A percentile compares a stretch with the other conserved stretches of the same genome.
phyloP scores from a whole-genome alignment of 345 rosid species.

The Physaria fendleri region DNA sequence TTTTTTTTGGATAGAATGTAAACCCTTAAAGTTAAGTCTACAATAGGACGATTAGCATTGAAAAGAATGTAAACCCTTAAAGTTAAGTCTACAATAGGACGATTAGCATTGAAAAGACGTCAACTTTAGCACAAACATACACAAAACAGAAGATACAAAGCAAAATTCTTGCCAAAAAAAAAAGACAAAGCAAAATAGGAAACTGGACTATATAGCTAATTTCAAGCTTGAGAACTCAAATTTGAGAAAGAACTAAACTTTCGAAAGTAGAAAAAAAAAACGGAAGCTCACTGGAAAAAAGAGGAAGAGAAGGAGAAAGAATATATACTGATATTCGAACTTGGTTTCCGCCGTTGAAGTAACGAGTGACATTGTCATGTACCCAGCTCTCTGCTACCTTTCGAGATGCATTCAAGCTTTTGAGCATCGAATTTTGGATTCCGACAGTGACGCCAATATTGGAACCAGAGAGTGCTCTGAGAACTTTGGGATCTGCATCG shows the following conservation, averaged over 20 bases:
- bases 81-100: neutral
- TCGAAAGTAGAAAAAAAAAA: neutral
- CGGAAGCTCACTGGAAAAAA: neutral
- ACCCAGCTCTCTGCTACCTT: slow-evolving; percentile 84
- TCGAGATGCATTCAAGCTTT: slow-evolving; percentile 57
- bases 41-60: neutral
- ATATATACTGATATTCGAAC: slow-evolving; percentile 71
- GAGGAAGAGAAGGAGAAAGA: neutral
- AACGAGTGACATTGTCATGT: slow-evolving; percentile 95
- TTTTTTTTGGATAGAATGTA: too few species aligned
- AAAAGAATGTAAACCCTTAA: neutral
- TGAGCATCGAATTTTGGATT: slow-evolving; percentile 59
- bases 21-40: neutral
- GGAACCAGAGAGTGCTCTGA: slow-evolving; percentile 72
- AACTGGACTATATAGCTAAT: neutral
- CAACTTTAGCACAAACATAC: neutral
- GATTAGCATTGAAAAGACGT: neutral
- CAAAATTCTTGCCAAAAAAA: neutral
- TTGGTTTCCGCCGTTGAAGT: slow-evolving; percentile 41
- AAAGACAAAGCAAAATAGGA: neutral
- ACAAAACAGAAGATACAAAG: neutral
- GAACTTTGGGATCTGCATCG: slow-evolving; percentile 68
- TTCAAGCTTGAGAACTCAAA: neutral
- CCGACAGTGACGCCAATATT: slow-evolving; percentile 62
- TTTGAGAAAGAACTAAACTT: neutral